phyloP scores from a whole-genome alignment of 257 asterid species.

The Henckelia pumila region DNA sequence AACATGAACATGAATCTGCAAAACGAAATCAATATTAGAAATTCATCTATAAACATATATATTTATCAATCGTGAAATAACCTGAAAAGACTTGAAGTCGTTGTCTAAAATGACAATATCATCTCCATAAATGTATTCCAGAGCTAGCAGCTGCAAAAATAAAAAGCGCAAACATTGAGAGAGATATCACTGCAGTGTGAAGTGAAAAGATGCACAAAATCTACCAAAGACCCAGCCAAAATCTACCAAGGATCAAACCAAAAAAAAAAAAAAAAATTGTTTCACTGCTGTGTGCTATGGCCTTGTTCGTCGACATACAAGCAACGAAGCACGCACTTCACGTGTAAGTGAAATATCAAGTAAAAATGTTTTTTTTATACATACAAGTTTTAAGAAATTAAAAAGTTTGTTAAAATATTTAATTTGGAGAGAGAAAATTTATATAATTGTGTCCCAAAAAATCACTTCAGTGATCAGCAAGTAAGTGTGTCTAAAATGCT shows the following conservation, averaged over 20 bases:
- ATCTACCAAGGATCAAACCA: background rate
- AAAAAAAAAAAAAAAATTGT: too few relatives aligned
- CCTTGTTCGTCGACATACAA: background rate
- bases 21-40: slow-evolving; percentile 22
- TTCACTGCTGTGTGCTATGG: background rate
- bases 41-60: background rate
- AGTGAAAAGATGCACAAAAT: background rate
- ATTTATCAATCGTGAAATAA: slow-evolving; percentile 27
- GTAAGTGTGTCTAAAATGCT: background rate
- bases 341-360: background rate
- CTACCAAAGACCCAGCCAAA: background rate
- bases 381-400: too few relatives aligned
- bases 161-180: slow-evolving; percentile 10
- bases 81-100: slow-evolving; percentile 72
- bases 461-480: too few relatives aligned
- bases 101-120: slow-evolving; percentile 53
- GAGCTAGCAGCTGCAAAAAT: slow-evolving; percentile 63
- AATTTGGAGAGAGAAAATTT: background rate
- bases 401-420: background rate
- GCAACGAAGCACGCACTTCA: background rate
- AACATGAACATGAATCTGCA: slow-evolving; percentile 66
- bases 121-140: slow-evolving; percentile 86
- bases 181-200: background rate
- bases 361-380: too few relatives aligned
- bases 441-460: too few relatives aligned